These are phyloP conservation scores for Aspergillus sp. DNA, from an alignment of 2,329 filamentous ascomycete genomes.

Conservation along the genomic window DNA sequence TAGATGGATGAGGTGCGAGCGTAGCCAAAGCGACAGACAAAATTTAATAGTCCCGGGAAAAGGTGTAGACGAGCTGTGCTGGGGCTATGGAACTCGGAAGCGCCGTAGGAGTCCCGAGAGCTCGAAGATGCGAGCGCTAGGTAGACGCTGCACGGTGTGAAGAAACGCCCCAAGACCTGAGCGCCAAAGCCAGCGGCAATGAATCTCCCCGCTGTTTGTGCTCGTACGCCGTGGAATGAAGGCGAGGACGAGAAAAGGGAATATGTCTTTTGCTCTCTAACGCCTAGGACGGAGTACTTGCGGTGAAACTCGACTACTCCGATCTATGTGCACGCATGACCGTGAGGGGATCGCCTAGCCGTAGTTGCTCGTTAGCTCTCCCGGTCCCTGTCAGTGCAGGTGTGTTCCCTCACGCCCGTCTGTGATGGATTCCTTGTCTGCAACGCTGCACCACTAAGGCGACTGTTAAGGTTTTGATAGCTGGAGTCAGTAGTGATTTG, in stretches of 20 bases:
- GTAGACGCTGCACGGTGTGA: conserved; percentile 4
- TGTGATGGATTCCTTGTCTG: conserved; percentile 3
- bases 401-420: neutral
- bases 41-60: conserved; percentile 11
- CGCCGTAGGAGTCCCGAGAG: conserved; percentile 10
- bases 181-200: conserved; percentile 12
- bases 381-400: conserved; percentile 11
- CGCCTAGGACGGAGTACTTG: conserved; percentile 9
- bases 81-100: conserved; percentile 7
- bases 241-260: conserved; percentile 3
- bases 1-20: conserved; percentile 16
- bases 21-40: conserved; percentile 15
- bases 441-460: neutral
- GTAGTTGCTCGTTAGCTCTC: conserved; percentile 5
- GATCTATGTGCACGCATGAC: conserved; percentile 35
- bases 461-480: conserved; percentile 5
- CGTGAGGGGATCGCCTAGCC: conserved; percentile 23
- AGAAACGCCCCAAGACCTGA: conserved; percentile 6
- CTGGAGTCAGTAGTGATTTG: conserved; percentile 4
- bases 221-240: neutral
- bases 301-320: conserved; percentile 23
- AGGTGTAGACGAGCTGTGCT: conserved; percentile 7
- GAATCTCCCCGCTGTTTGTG: conserved; percentile 3
- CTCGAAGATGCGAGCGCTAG: neutral
- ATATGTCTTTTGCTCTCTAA: conserved; percentile 13